Conservation (phyloP, 202 grass and related monocot species). For the Saccharum hybrid region DNA sequence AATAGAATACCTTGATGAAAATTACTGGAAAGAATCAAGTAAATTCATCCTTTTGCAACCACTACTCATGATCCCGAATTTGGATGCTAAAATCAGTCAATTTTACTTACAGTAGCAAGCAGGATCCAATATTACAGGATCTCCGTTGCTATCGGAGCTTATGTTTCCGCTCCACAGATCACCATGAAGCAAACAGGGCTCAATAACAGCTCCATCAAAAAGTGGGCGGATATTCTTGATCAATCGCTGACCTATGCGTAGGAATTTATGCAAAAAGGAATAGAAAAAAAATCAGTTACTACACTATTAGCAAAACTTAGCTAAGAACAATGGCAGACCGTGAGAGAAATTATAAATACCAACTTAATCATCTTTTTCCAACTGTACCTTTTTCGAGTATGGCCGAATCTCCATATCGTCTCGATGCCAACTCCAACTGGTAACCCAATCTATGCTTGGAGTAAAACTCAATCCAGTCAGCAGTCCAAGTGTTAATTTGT, state of each 20-base stretch:
- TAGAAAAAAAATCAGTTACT: background rate
- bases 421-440: constrained; percentile 61
- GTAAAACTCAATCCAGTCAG: constrained; percentile 83
- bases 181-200: constrained; percentile 85
- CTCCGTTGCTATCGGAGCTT: constrained; percentile 59
- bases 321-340: background rate
- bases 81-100: background rate
- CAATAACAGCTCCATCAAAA: constrained; percentile 65
- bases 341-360: background rate
- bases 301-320: background rate
- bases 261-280: background rate
- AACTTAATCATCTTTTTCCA: background rate
- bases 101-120: constrained; percentile 75
- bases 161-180: constrained; percentile 91
- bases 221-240: constrained; percentile 61
- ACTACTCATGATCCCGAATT: constrained; percentile 1
- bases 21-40: background rate
- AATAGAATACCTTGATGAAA: background rate
- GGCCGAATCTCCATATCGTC: constrained; percentile 62
- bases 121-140: constrained; percentile 86
- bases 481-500: constrained; percentile 84
- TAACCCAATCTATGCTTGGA: constrained; percentile 76
- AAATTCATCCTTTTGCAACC: background rate
- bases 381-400: constrained; percentile 78
- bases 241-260: constrained; percentile 60